Conservation (phyloP, 192 early-diverging fungal species). For the Coemansia sp. region DNA sequence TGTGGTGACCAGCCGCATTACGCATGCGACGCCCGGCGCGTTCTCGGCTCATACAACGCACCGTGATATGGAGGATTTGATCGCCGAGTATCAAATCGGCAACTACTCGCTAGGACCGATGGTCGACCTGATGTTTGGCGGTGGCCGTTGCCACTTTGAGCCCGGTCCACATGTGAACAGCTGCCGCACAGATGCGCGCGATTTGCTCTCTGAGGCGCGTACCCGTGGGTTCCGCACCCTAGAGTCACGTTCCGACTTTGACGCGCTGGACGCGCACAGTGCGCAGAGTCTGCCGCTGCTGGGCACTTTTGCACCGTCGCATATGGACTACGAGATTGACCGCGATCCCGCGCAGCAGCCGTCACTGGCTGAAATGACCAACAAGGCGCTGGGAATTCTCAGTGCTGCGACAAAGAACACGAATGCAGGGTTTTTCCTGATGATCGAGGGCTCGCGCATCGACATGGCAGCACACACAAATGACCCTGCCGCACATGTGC, state of each 20-base stretch:
- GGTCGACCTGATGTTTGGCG: slow-evolving; percentile 89
- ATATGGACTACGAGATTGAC: slow-evolving; percentile 96
- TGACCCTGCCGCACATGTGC: slow-evolving; percentile 88
- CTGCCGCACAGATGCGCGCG: slow-evolving; percentile 75
- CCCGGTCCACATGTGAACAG: slow-evolving; percentile 63
- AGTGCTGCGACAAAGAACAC: slow-evolving; percentile 50
- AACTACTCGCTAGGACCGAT: slow-evolving; percentile 79
- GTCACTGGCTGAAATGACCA: slow-evolving; percentile 79
- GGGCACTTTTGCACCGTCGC: slow-evolving; percentile 76
- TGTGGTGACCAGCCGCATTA: slow-evolving; percentile 92
- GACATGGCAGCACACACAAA: slow-evolving; percentile 97
- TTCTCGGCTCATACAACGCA: slow-evolving; percentile 80
- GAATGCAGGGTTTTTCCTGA: slow-evolving; percentile 85
- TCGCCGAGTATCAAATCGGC: slow-evolving; percentile 89
- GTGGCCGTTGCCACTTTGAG: slow-evolving; percentile 87
- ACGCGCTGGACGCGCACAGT: slow-evolving; percentile 43
- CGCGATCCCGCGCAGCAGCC: slow-evolving; percentile 66
- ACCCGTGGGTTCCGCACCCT: slow-evolving; percentile 67
- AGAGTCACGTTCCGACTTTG: slow-evolving; percentile 62
- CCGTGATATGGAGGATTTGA: slow-evolving; percentile 80
- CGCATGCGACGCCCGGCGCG: slow-evolving; percentile 85
- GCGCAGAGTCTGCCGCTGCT: slow-evolving; percentile 63
- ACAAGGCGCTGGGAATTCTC: slow-evolving; percentile 79
- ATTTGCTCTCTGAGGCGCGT: slow-evolving; percentile 63
- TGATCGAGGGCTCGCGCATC: slow-evolving; percentile 96